Evolutionary conservation across 495 filamentous ascomycete species (phyloP), one percentile per base, ranked within the genome.

Genomic region (Penicillium tannophilum): DNA sequence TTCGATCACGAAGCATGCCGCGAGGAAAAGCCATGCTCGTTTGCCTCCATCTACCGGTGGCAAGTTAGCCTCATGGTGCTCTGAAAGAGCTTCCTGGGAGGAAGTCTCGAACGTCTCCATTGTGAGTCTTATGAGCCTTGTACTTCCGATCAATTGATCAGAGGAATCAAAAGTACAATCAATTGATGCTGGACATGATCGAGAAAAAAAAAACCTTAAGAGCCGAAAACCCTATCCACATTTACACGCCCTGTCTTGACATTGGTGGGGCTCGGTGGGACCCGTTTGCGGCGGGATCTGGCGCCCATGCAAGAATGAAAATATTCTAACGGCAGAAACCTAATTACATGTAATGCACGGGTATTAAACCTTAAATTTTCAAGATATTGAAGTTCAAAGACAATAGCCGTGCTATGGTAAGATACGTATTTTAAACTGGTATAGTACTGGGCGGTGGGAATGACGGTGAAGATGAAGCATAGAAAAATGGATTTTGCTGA

Each of bases 1-100:
- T 62, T 90, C 87, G 28, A 90, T 72, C 53, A 84, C 68, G 68
- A 89, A 89, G 60, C 80, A 80, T 4, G 81, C 84, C 1, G 78
- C 72, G 0, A 91, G 75, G 58, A 87, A 87, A 0, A 88, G 73
- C 83, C 84, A 90, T 12, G 88, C 87, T 42, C 83, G 71, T 49
- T 77, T 82, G 10, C 87, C 88, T 23, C 79, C 68, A 67, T 90
- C 88, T 4, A 69, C 79, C 4, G 77, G 79, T 7, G 86, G 85
- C 33, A 64, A 43, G 46, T 64, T 56, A 8, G 23, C 35, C 84
- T 71, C 24, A 24, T 64, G 52, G 12, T 24, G 26, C 84, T 71
- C 24, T n/a, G 62, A 36, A 8, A 54, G 41, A 12, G 39, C 55
- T 8, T 58, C 45, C 11, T 41, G 43, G 16, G 46, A 50, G 6